Conservation (phyloP, 192 early-diverging fungal species). For the Chytriomyces sp. region DNA sequence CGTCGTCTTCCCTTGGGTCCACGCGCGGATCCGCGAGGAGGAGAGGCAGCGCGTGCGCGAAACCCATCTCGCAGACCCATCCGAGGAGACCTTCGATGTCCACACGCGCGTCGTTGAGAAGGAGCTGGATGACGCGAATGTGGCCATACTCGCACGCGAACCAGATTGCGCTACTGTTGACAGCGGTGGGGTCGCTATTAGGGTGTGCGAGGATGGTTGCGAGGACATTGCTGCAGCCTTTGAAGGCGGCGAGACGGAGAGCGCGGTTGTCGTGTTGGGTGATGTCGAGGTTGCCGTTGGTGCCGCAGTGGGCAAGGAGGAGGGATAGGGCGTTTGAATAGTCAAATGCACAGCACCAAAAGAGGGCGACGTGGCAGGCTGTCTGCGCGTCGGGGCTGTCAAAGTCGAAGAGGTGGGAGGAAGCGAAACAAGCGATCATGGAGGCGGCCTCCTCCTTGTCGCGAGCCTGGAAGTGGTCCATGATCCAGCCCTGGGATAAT, state of each 20-base stretch:
- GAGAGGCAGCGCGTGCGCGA: background rate
- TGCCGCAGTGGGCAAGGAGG: background rate
- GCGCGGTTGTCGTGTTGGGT: background rate
- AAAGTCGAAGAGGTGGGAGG: background rate
- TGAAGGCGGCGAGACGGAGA: background rate
- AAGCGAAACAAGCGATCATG: background rate
- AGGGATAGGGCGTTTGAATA: background rate
- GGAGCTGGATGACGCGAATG: slow-evolving; percentile 14
- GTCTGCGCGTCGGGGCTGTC: background rate
- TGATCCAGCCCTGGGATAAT: background rate
- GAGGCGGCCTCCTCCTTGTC: background rate
- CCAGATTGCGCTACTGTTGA: slow-evolving; percentile 9
- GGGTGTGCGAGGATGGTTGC: background rate
- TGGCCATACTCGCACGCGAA: slow-evolving; percentile 20
- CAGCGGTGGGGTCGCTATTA: background rate
- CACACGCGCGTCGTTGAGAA: slow-evolving; percentile 17
- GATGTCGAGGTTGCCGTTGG: background rate
- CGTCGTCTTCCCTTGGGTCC: background rate
- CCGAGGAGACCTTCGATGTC: slow-evolving; percentile 18
- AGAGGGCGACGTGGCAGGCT: background rate
- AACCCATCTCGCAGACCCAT: background rate
- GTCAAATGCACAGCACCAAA: background rate
- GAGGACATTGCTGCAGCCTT: background rate
- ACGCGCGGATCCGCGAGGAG: background rate
- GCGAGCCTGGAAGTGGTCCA: background rate